Conservation (phyloP, 2,329 filamentous ascomycete species). For the Lachnellula hyalina region DNA sequence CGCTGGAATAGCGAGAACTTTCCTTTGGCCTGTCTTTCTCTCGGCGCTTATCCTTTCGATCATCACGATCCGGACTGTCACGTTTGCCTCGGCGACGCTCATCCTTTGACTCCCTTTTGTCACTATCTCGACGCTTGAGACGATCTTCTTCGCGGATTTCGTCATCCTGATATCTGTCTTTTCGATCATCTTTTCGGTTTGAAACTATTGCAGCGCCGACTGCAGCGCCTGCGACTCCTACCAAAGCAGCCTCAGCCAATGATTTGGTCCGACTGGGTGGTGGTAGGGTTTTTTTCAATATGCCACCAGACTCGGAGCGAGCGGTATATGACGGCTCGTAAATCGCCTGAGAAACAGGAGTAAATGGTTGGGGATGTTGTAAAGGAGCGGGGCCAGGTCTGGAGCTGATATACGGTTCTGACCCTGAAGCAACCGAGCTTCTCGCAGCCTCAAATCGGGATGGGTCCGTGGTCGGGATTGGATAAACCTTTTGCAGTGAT, state of each 20-base stretch:
- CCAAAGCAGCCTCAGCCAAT: constrained; percentile 42
- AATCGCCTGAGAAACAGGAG: constrained; percentile 64
- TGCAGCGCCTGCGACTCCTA: constrained; percentile 44
- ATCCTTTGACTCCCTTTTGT: constrained; percentile 18
- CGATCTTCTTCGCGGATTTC: constrained; percentile 14
- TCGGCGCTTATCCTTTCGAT: constrained; percentile 20
- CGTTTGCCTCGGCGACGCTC: constrained; percentile 20
- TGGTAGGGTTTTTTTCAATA: constrained; percentile 18
- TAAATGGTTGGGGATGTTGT: constrained; percentile 79
- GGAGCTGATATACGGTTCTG: constrained; percentile 36
- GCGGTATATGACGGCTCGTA: constrained; percentile 47
- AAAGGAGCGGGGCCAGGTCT: constrained; percentile 61
- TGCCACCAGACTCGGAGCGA: constrained; percentile 20
- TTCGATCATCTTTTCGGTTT: constrained; percentile 29
- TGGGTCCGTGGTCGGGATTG: constrained; percentile 62
- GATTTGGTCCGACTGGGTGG: constrained; percentile 35
- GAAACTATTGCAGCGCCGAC: constrained; percentile 43
- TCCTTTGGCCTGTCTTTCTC: constrained; percentile 23
- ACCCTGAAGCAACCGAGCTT: constrained; percentile 43
- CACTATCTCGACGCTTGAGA: constrained; percentile 17
- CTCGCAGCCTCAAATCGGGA: constrained; percentile 53
- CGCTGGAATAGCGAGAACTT: constrained; percentile 12
- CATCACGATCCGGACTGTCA: constrained; percentile 21
- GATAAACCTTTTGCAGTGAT: constrained; percentile 60
- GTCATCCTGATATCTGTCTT: constrained; percentile 21